A percentile compares a stretch with the other conserved stretches of the same genome.
These are phyloP conservation scores for Penstemon eatonii DNA, from an alignment of 257 asterid species.

Conservation along the genomic window DNA sequence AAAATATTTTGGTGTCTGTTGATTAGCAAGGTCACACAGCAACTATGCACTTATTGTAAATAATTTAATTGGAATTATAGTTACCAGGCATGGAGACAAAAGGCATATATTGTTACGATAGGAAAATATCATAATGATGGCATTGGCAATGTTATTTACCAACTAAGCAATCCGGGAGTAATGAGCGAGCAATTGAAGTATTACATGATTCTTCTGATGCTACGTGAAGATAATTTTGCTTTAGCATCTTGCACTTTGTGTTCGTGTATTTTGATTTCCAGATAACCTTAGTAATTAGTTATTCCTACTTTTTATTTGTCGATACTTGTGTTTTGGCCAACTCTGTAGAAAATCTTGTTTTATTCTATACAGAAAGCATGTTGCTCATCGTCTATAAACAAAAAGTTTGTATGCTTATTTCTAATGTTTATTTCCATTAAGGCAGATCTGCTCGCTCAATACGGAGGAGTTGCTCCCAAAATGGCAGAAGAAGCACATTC, in stretches of 20 bases:
- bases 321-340: conserved; percentile 1
- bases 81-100: too few species aligned
- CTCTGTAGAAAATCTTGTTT: background rate
- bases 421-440: conserved; percentile 39
- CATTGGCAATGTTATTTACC: too few species aligned
- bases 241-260: conserved; percentile 1
- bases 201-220: background rate
- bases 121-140: too few species aligned
- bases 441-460: conserved; percentile 86
- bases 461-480: conserved; percentile 99
- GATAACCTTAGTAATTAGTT: background rate
- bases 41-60: background rate
- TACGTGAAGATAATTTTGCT: conserved; percentile 2
- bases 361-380: background rate
- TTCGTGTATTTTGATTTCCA: background rate
- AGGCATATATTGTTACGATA: too few species aligned
- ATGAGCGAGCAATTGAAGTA: too few species aligned
- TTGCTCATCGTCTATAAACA: background rate
- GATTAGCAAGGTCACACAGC: background rate
- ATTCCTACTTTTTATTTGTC: background rate
- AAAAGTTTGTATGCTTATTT: conserved; percentile 16
- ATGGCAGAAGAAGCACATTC: conserved; percentile 99
- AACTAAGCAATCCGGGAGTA: too few species aligned
- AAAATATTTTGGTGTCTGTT: conserved; percentile 4
- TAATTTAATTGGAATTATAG: too few species aligned